These are phyloP conservation scores for Yarrowia yakushimensis DNA, from an alignment of 805 yeast species.

Conservation along the genomic window DNA sequence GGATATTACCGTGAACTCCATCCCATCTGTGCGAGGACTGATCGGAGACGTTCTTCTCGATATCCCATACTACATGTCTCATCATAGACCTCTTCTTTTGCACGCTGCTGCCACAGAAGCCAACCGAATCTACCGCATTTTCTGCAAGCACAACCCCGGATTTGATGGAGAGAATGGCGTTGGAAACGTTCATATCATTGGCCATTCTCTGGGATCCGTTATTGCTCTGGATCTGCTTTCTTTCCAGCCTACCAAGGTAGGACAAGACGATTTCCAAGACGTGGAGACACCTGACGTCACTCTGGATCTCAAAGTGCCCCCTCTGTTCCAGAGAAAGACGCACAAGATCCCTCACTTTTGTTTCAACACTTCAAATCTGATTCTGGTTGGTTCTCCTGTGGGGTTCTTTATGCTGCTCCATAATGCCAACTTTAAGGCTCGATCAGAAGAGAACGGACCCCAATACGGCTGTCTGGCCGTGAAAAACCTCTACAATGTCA, in stretches of 20 bases:
- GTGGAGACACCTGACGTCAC: conserved; percentile 24
- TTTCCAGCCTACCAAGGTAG: conserved; percentile 39
- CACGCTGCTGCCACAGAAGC: conserved; percentile 66
- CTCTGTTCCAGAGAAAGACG: neutral
- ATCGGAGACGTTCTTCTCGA: conserved; percentile 86
- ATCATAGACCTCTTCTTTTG: conserved; percentile 60
- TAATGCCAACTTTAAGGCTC: conserved; percentile 34
- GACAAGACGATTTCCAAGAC: conserved; percentile 28
- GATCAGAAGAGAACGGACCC: conserved; percentile 28
- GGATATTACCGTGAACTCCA: conserved; percentile 74
- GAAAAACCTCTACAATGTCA: conserved; percentile 69
- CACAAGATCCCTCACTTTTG: conserved; percentile 45
- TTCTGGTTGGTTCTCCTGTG: conserved; percentile 82
- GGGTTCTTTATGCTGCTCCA: conserved; percentile 58
- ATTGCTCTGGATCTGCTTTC: conserved; percentile 70
- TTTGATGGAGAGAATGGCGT: conserved; percentile 42
- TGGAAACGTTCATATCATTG: conserved; percentile 70
- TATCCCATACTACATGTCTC: conserved; percentile 72
- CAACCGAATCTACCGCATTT: conserved; percentile 62
- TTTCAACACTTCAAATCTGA: conserved; percentile 71
- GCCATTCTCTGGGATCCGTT: conserved; percentile 90
- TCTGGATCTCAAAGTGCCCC: conserved; percentile 13
- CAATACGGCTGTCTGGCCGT: conserved; percentile 56
- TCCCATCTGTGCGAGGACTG: conserved; percentile 68
- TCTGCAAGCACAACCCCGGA: conserved; percentile 62